A percentile compares a stretch with the other conserved stretches of the same genome.
Evolutionary conservation across 805 yeast species (phyloP).

Genomic region (Sporopachydermia quercuum): DNA sequence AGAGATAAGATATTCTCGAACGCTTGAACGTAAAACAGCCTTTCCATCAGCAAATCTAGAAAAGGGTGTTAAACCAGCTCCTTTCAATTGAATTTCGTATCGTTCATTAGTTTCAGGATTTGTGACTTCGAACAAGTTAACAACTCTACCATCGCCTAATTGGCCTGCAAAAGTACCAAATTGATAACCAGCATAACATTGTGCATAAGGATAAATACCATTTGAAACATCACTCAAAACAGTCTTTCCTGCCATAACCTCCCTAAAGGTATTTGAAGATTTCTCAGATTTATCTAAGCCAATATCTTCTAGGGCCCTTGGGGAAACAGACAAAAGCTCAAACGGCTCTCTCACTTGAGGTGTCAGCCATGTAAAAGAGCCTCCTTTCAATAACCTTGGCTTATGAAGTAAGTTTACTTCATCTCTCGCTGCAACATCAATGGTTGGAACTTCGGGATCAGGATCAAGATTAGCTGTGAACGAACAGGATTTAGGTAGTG

Average conservation of each 20-base stretch:
- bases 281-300: slow-evolving; percentile 30
- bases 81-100: slow-evolving; percentile 73
- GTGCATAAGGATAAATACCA: slow-evolving; percentile 63
- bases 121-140: slow-evolving; percentile 59
- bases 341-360: slow-evolving; percentile 45
- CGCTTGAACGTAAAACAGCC: slow-evolving; percentile 77
- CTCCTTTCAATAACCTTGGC: slow-evolving; percentile 38
- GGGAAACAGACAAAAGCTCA: slow-evolving; percentile 41
- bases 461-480: slow-evolving; percentile 22
- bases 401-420: slow-evolving; percentile 25
- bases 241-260: slow-evolving; percentile 49
- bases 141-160: slow-evolving; percentile 88
- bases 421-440: slow-evolving; percentile 18
- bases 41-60: slow-evolving; percentile 95
- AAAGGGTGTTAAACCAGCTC: slow-evolving; percentile 84
- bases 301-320: slow-evolving; percentile 44
- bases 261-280: slow-evolving; percentile 30
- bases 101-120: slow-evolving; percentile 25
- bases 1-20: slow-evolving; percentile 75
- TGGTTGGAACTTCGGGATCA: slow-evolving; percentile 23
- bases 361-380: slow-evolving; percentile 57
- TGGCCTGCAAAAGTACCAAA: slow-evolving; percentile 97
- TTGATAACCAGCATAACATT: slow-evolving; percentile 92
- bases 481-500: slow-evolving; percentile 12
- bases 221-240: slow-evolving; percentile 21